These are phyloP conservation scores for Avena eriantha DNA, from an alignment of 176 grass and related monocot genomes.

Conservation along the genomic window DNA sequence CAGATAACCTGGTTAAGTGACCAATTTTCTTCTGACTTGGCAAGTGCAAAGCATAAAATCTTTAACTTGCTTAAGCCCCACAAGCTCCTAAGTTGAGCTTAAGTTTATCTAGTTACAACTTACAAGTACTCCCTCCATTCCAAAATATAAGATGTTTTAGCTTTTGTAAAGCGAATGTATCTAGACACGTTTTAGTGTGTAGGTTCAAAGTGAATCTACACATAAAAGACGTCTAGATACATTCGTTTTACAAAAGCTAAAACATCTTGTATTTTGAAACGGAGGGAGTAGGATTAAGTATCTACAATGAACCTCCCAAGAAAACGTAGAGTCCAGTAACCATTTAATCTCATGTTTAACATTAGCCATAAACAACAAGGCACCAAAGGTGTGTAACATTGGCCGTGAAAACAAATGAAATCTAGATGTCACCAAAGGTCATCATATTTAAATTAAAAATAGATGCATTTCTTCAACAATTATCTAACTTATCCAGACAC, in stretches of 20 bases:
- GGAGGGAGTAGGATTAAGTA: not conserved
- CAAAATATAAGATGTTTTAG: too few species aligned
- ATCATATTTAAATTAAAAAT: slow-evolving; percentile 5
- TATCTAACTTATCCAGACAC: not conserved
- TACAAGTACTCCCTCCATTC: too few species aligned
- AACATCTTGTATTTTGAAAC: too few species aligned
- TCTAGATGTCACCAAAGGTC: not conserved
- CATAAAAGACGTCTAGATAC: too few species aligned
- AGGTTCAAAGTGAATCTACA: too few species aligned
- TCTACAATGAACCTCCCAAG: slow-evolving; percentile 15
- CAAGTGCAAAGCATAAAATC: slow-evolving; percentile 35
- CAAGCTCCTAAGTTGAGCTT: slow-evolving; percentile 15
- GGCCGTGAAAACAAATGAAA: not conserved
- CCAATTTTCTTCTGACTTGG: not conserved
- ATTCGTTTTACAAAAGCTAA: too few species aligned
- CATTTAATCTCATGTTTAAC: not conserved
- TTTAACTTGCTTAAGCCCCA: not conserved
- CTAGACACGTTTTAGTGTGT: too few species aligned
- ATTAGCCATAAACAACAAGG: slow-evolving; percentile 18
- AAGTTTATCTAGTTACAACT: slow-evolving; percentile 8
- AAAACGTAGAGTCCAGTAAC: not conserved
- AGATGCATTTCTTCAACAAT: not conserved
- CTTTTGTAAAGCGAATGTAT: too few species aligned
- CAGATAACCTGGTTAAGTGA: not conserved
- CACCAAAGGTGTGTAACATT: slow-evolving; percentile 5